Evolutionary conservation across 768 basidiomycete genomes (phyloP).

Genomic region (Russula griseocarnosa): DNA sequence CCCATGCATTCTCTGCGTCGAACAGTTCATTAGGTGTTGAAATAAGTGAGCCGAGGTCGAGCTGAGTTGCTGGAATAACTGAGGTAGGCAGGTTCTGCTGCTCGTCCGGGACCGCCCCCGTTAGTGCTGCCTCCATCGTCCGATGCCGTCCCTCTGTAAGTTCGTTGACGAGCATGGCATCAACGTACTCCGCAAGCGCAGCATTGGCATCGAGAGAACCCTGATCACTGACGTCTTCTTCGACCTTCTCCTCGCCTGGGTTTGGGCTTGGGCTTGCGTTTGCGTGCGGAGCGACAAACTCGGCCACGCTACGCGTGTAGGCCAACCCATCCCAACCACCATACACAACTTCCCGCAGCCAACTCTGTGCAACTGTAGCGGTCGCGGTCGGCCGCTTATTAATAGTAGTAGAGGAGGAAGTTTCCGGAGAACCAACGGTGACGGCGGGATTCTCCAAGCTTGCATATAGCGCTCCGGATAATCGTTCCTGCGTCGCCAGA

Average conservation of each 20-base stretch:
- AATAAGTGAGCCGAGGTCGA: conserved; percentile 46
- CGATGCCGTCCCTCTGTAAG: conserved; percentile 26
- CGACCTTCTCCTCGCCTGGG: not conserved
- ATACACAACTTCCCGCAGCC: conserved; percentile 69
- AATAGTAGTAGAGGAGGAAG: not conserved
- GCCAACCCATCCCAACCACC: conserved; percentile 74
- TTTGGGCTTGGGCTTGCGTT: not conserved
- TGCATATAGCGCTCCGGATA: conserved; percentile 29
- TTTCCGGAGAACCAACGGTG: conserved; percentile 12
- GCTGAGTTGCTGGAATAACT: conserved; percentile 7
- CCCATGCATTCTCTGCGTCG: conserved; percentile 38
- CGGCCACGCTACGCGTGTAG: conserved; percentile 71
- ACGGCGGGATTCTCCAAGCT: conserved; percentile 25
- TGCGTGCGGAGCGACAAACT: conserved; percentile 47
- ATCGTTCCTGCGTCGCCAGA: conserved; percentile 34
- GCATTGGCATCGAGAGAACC: not conserved
- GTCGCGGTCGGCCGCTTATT: conserved; percentile 11
- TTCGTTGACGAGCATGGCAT: conserved; percentile 19
- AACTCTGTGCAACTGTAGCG: conserved; percentile 58
- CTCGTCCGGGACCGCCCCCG: not conserved
- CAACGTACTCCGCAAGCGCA: conserved; percentile 15
- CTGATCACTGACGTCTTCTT: not conserved
- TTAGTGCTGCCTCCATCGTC: conserved; percentile 7
- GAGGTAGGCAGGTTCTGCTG: not conserved
- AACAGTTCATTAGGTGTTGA: conserved; percentile 42